A percentile compares a stretch with the other conserved stretches of the same genome.
These are phyloP conservation scores for Puccinia hordei DNA, from an alignment of 1,284 basidiomycete species.

Conservation along the genomic window DNA sequence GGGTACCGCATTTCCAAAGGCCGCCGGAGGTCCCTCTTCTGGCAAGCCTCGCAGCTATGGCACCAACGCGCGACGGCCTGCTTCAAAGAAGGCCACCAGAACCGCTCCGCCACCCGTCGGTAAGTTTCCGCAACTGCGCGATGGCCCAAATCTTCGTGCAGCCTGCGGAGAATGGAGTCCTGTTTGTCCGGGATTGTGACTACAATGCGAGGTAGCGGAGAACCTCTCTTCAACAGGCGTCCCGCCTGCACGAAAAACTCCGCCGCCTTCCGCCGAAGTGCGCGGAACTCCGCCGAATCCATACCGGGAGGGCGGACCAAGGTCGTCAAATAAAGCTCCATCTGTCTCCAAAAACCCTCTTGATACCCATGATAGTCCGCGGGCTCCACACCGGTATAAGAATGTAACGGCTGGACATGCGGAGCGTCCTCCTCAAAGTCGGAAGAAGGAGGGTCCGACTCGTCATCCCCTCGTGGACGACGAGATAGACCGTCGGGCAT, in stretches of 20 bases:
- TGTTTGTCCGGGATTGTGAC: not conserved
- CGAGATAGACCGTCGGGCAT: conserved; percentile 25
- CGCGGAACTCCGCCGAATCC: not conserved
- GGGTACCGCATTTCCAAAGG: not conserved
- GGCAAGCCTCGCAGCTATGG: not conserved
- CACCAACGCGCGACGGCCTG: not conserved
- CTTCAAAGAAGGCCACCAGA: conserved; percentile 18
- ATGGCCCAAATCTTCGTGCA: conserved; percentile 6
- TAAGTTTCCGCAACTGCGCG: not conserved
- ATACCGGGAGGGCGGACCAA: not conserved
- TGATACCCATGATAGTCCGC: no score
- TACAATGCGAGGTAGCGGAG: not conserved
- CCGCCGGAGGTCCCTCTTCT: not conserved
- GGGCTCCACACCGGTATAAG: no score
- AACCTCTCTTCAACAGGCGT: not conserved
- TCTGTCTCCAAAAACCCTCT: not conserved
- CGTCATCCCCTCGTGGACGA: not conserved
- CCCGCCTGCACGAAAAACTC: not conserved
- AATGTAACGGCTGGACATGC: not conserved
- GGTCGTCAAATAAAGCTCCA: not conserved
- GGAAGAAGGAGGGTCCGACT: not conserved
- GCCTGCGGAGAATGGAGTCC: not conserved
- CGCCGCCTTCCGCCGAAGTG: not conserved
- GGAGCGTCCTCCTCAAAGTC: conserved; percentile 36
- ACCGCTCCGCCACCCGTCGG: not conserved